Evolutionary conservation across 202 grass and related monocot genomes (phyloP).

Genomic region (Brachypodium distachyon): DNA sequence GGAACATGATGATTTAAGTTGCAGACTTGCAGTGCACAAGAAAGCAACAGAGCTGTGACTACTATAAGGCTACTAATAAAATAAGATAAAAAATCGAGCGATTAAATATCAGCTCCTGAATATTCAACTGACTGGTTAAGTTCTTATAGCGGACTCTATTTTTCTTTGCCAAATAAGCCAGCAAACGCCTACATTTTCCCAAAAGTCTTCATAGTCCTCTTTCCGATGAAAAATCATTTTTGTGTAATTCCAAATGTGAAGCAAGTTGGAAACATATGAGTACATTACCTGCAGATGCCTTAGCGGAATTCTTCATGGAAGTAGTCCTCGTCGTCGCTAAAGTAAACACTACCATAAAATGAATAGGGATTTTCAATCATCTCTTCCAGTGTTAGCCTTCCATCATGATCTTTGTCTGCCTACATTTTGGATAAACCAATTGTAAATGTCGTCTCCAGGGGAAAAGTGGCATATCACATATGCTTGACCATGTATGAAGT

Average conservation of each 20-base stretch:
- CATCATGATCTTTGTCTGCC: constrained; percentile 75
- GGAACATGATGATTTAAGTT: neutral
- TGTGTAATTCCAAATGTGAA: too few species aligned
- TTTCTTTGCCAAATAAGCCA: too few species aligned
- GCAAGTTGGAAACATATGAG: neutral
- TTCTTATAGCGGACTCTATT: too few species aligned
- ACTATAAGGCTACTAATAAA: too few species aligned
- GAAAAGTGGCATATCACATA: neutral
- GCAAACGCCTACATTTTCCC: too few species aligned
- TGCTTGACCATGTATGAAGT: neutral
- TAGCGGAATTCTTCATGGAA: constrained; percentile 84
- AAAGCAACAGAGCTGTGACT: neutral
- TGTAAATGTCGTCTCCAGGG: neutral
- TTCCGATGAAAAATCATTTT: too few species aligned
- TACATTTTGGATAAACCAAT: constrained; percentile 24
- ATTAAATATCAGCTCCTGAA: too few species aligned
- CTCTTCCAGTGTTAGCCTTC: constrained; percentile 58
- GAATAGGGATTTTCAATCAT: constrained; percentile 62
- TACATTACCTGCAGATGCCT: constrained; percentile 6
- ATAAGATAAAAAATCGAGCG: too few species aligned
- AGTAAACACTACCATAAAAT: constrained; percentile 72
- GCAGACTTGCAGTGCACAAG: neutral
- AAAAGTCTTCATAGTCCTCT: too few species aligned
- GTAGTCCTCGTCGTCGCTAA: constrained; percentile 58
- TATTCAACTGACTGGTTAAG: too few species aligned